Conservation (phyloP, 2,329 filamentous ascomycete genomes). For the Fusarium caatingaense region DNA sequence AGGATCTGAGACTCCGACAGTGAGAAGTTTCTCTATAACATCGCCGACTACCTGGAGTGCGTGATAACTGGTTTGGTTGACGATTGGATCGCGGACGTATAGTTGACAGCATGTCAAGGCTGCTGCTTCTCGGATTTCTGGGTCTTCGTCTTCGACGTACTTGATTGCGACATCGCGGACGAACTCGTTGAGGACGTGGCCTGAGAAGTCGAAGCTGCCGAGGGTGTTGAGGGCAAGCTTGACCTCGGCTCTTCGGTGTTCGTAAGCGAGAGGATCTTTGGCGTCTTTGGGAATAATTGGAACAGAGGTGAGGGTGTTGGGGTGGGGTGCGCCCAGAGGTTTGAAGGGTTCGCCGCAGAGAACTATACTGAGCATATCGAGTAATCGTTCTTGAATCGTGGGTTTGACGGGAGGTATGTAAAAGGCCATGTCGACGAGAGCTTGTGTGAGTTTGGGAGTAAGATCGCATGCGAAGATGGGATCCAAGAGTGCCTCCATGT, state of each 20-base stretch:
- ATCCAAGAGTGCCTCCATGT: constrained; percentile 94
- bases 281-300: constrained; percentile 89
- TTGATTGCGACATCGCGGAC: constrained; percentile 98
- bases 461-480: constrained; percentile 97
- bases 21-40: constrained; percentile 95
- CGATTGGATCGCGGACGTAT: constrained; percentile 95
- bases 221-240: constrained; percentile 93
- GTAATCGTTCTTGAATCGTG: constrained; percentile 90
- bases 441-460: constrained; percentile 92
- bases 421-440: constrained; percentile 97
- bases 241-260: constrained; percentile 85
- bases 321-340: constrained; percentile 87
- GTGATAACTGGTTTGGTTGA: constrained; percentile 97
- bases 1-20: constrained; percentile 91
- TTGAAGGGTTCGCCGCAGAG: constrained; percentile 93
- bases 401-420: constrained; percentile 96
- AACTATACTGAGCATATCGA: constrained; percentile 95
- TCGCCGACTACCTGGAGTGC: constrained; percentile 97
- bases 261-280: constrained; percentile 84
- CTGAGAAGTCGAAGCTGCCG: constrained; percentile 96
- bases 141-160: constrained; percentile 96
- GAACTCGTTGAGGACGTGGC: constrained; percentile 96
- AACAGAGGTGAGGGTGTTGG: constrained; percentile 81
- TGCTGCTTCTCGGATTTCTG: constrained; percentile 92
- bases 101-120: constrained; percentile 97